Percentiles rank a stretch among this genome's conserved stretches.
These are phyloP conservation scores for Populus hybrid DNA, from an alignment of 441 rosid genomes.

Conservation along the genomic window DNA sequence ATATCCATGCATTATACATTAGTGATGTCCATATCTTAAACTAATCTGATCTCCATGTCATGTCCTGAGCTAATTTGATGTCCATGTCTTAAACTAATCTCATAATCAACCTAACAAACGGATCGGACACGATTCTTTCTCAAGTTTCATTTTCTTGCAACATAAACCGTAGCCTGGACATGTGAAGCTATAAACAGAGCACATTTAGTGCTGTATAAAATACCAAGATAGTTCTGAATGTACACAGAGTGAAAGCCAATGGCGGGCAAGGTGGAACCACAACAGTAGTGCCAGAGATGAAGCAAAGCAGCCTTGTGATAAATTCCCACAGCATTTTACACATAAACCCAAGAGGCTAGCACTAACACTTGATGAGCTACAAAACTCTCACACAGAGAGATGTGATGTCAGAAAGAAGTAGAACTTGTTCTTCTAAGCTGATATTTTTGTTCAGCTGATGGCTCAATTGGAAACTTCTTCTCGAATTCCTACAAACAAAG, in stretches of 20 bases:
- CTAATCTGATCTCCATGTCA: no score
- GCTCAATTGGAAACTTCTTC: constrained; percentile 21
- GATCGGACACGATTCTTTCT: background rate
- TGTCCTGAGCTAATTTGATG: no score
- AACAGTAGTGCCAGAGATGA: background rate
- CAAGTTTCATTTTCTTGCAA: constrained; percentile 1
- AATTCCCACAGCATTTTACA: background rate
- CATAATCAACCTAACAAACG: no score
- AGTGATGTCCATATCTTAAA: no score
- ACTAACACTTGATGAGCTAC: constrained; percentile 2
- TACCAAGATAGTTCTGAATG: constrained; percentile 10
- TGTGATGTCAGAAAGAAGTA: constrained; percentile 31
- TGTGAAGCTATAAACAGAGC: constrained; percentile 14
- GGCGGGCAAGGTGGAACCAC: background rate
- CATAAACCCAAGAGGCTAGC: background rate
- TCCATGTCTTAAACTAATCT: no score
- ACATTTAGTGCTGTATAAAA: constrained; percentile 2
- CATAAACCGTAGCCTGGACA: background rate
- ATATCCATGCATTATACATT: no score
- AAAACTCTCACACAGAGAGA: constrained; percentile 2
- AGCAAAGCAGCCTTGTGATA: constrained; percentile 1
- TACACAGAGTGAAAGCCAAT: background rate
- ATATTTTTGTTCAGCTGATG: constrained; percentile 25
- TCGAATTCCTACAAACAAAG: constrained; percentile 43
- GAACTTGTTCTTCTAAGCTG: constrained; percentile 57